A percentile compares a stretch with the other conserved stretches of the same genome.
These are phyloP conservation scores for Pilaira anomala DNA, from an alignment of 192 early-diverging fungal genomes.

Conservation along the genomic window DNA sequence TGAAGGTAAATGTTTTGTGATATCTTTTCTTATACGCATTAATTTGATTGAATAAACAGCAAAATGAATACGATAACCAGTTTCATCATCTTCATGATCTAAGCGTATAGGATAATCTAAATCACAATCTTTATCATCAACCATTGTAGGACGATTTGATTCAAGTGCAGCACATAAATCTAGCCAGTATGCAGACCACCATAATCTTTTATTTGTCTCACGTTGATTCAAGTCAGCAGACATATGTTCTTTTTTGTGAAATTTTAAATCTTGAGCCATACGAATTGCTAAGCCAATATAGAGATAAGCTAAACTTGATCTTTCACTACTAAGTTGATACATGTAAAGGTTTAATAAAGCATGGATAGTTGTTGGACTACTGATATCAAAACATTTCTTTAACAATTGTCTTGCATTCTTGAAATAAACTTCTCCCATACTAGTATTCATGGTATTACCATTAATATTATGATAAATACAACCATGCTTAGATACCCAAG, in stretches of 20 bases:
- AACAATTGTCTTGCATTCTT: slow-evolving; percentile 40
- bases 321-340: slow-evolving; percentile 40
- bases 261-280: slow-evolving; percentile 44
- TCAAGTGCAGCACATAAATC: slow-evolving; percentile 43
- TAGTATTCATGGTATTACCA: slow-evolving; percentile 23
- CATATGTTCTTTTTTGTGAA: slow-evolving; percentile 39
- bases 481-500: slow-evolving; percentile 41
- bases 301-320: slow-evolving; percentile 37
- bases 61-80: slow-evolving; percentile 35
- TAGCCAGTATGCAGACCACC: slow-evolving; percentile 46
- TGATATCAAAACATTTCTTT: slow-evolving; percentile 44
- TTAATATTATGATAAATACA: slow-evolving; percentile 35
- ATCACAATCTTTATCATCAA: slow-evolving; percentile 44
- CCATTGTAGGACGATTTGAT: slow-evolving; percentile 42
- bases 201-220: slow-evolving; percentile 39
- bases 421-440: slow-evolving; percentile 39
- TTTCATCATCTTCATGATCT: slow-evolving; percentile 38
- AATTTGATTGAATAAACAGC: slow-evolving; percentile 42
- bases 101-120: slow-evolving; percentile 36
- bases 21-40: slow-evolving; percentile 43
- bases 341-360: slow-evolving; percentile 42
- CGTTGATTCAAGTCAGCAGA: slow-evolving; percentile 32
- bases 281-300: slow-evolving; percentile 43
- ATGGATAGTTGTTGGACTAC: slow-evolving; percentile 39
- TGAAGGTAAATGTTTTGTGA: slow-evolving; percentile 42